Evolutionary conservation across 257 asterid species (phyloP).

Genomic region (Galeopsis tetrahit): DNA sequence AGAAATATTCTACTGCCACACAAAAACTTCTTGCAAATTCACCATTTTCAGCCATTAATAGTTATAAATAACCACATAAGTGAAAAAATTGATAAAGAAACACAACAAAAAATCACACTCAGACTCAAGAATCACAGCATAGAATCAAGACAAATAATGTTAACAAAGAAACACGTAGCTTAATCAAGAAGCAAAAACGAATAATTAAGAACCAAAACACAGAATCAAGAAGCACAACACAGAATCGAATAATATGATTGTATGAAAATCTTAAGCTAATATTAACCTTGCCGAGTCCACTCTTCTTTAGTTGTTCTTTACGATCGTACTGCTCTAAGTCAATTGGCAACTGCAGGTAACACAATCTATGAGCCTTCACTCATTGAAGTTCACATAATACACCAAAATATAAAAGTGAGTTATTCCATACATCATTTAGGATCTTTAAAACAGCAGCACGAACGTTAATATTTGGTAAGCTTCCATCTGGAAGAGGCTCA

Average conservation of each 20-base stretch:
- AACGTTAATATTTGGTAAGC: slow-evolving; percentile 89
- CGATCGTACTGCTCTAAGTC: slow-evolving; percentile 84
- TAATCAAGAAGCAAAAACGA: too few species aligned
- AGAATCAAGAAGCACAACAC: too few species aligned
- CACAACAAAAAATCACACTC: too few species aligned
- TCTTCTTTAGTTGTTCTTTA: slow-evolving; percentile 81
- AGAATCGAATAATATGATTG: too few species aligned
- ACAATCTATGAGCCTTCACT: slow-evolving; percentile 36
- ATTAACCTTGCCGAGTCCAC: slow-evolving; percentile 94
- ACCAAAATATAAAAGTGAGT: background rate
- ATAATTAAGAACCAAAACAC: too few species aligned
- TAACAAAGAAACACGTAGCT: too few species aligned
- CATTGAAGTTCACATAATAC: background rate
- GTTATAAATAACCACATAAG: slow-evolving; percentile 13
- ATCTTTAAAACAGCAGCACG: slow-evolving; percentile 88
- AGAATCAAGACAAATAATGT: too few species aligned
- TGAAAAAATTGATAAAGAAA: too few species aligned
- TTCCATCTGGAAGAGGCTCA: slow-evolving; percentile 97
- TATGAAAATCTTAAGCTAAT: background rate
- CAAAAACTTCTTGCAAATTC: background rate
- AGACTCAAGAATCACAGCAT: too few species aligned
- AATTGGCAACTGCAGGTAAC: slow-evolving; percentile 77
- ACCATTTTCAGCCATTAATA: slow-evolving; percentile 8
- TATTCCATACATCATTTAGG: slow-evolving; percentile 70
- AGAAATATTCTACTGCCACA: background rate